A percentile compares a stretch with the other conserved stretches of the same genome.
Conservation (phyloP, 2,329 filamentous ascomycete species). For the Fusarium hainanense region DNA sequence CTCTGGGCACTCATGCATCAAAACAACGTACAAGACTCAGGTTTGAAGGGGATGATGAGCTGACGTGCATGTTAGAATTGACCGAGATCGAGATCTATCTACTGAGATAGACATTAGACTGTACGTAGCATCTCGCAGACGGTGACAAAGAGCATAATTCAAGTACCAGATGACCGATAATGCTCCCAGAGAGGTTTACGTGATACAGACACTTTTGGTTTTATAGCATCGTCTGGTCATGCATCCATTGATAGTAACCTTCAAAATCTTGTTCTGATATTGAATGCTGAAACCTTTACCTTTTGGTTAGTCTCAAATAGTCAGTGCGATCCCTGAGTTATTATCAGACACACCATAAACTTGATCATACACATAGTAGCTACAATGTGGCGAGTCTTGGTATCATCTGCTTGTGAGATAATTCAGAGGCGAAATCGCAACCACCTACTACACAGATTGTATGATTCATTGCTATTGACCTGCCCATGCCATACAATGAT, state of each 20-base stretch:
- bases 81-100: too few species aligned
- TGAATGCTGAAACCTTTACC: too few species aligned
- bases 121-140: too few species aligned
- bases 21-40: not conserved
- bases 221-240: not conserved
- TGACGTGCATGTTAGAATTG: slow-evolving; percentile 2
- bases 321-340: not conserved
- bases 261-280: not conserved
- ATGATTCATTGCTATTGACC: not conserved
- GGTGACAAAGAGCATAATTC: too few species aligned
- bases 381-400: not conserved
- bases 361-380: not conserved
- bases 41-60: slow-evolving; percentile 2
- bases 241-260: not conserved
- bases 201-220: not conserved
- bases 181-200: not conserved
- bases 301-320: not conserved
- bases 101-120: too few species aligned
- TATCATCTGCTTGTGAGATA: not conserved
- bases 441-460: not conserved
- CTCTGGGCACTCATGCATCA: not conserved
- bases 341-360: not conserved
- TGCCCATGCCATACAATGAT: not conserved
- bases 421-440: not conserved
- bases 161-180: too few species aligned